Evolutionary conservation across 2,329 filamentous ascomycete genomes (phyloP).

Genomic region (Neoarthrinium moseri): DNA sequence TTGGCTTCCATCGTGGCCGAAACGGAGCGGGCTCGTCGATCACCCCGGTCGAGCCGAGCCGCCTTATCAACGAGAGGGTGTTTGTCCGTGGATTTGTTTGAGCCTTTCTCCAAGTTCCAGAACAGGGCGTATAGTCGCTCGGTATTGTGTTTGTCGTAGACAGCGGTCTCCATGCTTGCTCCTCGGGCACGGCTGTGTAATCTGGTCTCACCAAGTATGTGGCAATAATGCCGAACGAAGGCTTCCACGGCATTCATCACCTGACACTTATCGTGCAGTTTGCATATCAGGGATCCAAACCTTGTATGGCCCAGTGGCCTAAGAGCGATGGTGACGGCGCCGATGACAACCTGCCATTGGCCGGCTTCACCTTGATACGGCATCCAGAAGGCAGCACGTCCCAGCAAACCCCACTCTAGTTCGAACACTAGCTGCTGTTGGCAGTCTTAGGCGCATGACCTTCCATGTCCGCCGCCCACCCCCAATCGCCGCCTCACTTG

Average conservation of each 20-base stretch:
- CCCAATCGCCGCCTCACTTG: too few species aligned
- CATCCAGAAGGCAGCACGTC: not conserved
- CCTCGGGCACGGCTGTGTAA: too few species aligned
- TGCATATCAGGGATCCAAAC: not conserved
- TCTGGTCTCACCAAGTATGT: not conserved
- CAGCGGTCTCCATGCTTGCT: too few species aligned
- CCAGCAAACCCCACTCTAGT: conserved; percentile 9
- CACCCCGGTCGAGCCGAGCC: too few species aligned
- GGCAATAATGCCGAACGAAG: not conserved
- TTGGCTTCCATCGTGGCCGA: too few species aligned
- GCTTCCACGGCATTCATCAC: not conserved
- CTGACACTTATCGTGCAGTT: not conserved
- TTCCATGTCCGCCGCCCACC: too few species aligned
- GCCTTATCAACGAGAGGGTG: too few species aligned
- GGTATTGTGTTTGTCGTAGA: too few species aligned
- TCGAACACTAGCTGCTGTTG: conserved; percentile 8
- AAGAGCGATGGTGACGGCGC: not conserved
- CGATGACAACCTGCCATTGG: conserved; percentile 5
- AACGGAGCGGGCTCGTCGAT: too few species aligned
- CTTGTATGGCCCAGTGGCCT: not conserved
- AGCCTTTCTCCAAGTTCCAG: too few species aligned
- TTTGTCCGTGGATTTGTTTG: too few species aligned
- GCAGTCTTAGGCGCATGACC: conserved; percentile 5
- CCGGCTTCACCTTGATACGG: conserved; percentile 5
- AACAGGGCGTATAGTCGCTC: too few species aligned